These are phyloP conservation scores for Tylopilus rubrobrunneus DNA, from an alignment of 768 basidiomycete species.

Conservation along the genomic window DNA sequence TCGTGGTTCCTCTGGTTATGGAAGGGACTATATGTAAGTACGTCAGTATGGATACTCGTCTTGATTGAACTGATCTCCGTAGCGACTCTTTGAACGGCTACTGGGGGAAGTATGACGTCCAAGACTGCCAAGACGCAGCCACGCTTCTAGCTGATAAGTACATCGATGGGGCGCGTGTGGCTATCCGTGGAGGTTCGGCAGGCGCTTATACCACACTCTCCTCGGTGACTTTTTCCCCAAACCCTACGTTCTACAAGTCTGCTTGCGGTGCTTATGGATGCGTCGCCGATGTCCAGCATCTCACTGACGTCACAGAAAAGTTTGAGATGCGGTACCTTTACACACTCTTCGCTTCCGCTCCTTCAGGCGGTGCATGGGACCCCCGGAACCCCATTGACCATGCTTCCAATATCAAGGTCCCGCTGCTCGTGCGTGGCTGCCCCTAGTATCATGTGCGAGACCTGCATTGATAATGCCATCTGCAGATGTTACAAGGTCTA, in stretches of 20 bases:
- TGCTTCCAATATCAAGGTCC: conserved; percentile 52
- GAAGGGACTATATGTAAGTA: conserved; percentile 54
- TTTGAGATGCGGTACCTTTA: conserved; percentile 56
- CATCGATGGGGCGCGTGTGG: conserved; percentile 57
- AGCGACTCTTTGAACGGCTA: conserved; percentile 50
- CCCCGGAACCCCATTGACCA: conserved; percentile 9
- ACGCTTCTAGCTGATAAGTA: conserved; percentile 25
- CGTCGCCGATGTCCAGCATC: conserved; percentile 53
- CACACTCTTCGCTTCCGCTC: conserved; percentile 54
- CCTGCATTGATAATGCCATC: neutral
- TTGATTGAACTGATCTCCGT: conserved; percentile 10
- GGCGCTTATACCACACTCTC: conserved; percentile 68
- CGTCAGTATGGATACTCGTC: too few species aligned
- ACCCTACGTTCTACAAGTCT: conserved; percentile 50
- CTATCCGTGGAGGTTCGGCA: conserved; percentile 67
- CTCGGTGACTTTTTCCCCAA: conserved; percentile 44
- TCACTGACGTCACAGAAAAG: conserved; percentile 64
- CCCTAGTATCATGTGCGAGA: neutral
- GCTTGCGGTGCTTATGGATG: conserved; percentile 58
- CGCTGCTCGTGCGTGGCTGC: conserved; percentile 49
- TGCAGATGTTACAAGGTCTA: conserved; percentile 62
- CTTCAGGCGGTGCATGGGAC: conserved; percentile 25
- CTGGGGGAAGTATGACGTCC: conserved; percentile 72
- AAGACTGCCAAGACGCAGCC: conserved; percentile 48
- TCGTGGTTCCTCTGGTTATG: conserved; percentile 70